phyloP scores from a whole-genome alignment of 495 filamentous ascomycete species.

The Aspergillus sparsus region DNA sequence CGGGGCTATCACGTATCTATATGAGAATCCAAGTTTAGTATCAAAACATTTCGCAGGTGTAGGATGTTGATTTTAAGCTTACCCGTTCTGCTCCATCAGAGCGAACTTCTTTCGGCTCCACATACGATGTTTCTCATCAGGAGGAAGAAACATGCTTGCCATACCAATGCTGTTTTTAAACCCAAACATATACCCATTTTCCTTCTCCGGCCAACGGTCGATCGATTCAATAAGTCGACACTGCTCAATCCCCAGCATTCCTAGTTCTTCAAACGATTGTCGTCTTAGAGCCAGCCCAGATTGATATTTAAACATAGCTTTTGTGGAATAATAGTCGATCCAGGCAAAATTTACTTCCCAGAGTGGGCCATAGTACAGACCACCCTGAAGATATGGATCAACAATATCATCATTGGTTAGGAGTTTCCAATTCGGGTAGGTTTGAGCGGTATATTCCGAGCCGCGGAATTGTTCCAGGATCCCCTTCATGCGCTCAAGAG shows the following conservation, averaged over 20 bases:
- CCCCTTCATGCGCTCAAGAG: constrained; percentile 56
- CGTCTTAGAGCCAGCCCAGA: constrained; percentile 54
- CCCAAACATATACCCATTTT: constrained; percentile 65
- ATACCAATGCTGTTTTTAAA: constrained; percentile 78
- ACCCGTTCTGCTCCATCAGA: constrained; percentile 80
- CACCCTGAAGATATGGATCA: constrained; percentile 67
- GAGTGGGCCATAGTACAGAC: constrained; percentile 65
- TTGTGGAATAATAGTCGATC: constrained; percentile 75
- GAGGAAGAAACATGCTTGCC: constrained; percentile 73
- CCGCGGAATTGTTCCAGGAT: constrained; percentile 62
- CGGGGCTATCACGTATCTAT: constrained; percentile 78
- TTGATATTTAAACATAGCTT: constrained; percentile 79
- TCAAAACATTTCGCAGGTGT: background rate
- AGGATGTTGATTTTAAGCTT: constrained; percentile 36
- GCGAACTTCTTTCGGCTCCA: constrained; percentile 84
- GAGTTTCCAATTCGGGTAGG: constrained; percentile 54
- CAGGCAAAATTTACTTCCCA: constrained; percentile 73
- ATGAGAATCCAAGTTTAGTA: constrained; percentile 9
- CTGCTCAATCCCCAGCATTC: constrained; percentile 63
- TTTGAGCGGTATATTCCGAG: constrained; percentile 56
- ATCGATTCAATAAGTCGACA: constrained; percentile 79
- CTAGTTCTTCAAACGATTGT: constrained; percentile 54
- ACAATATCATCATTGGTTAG: constrained; percentile 65
- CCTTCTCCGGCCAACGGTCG: constrained; percentile 68
- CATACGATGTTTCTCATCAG: constrained; percentile 69